These are phyloP conservation scores for Limnanthes douglasii DNA, from an alignment of 345 rosid genomes.

Conservation along the genomic window DNA sequence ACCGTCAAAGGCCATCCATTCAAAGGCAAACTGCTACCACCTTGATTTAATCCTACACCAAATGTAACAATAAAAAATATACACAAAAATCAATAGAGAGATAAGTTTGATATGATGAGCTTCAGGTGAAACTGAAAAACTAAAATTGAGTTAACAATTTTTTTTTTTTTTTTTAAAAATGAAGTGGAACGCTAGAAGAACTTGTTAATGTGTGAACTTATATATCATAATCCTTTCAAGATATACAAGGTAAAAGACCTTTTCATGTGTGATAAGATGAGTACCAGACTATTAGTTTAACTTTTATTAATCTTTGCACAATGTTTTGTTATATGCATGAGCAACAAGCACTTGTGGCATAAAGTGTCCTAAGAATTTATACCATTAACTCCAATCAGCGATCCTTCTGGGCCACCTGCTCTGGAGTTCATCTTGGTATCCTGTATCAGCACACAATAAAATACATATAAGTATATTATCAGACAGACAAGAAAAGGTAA, in stretches of 20 bases:
- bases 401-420: constrained; percentile 20
- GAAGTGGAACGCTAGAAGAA: no score
- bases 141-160: no score
- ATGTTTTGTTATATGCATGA: no score
- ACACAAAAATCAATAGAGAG: not conserved
- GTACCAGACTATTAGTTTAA: no score
- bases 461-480: no score
- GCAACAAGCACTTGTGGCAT: not conserved
- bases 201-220: no score
- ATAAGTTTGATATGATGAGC: not conserved
- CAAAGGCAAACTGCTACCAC: constrained; percentile 36
- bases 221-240: no score
- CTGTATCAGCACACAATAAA: constrained; percentile 11
- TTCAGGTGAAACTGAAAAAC: no score
- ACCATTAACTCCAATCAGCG: constrained; percentile 33
- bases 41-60: constrained; percentile 32
- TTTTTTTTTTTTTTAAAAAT: no score
- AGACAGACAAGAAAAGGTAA: not conserved
- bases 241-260: no score
- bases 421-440: constrained; percentile 28
- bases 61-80: not conserved
- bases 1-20: constrained; percentile 67
- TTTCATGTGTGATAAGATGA: no score
- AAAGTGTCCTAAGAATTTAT: constrained; percentile 1
- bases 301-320: no score